Percentiles rank a stretch among this genome's conserved stretches.
These are phyloP conservation scores for Sequoia sempervirens DNA, from an alignment of 75 land plant genomes.

Conservation along the genomic window DNA sequence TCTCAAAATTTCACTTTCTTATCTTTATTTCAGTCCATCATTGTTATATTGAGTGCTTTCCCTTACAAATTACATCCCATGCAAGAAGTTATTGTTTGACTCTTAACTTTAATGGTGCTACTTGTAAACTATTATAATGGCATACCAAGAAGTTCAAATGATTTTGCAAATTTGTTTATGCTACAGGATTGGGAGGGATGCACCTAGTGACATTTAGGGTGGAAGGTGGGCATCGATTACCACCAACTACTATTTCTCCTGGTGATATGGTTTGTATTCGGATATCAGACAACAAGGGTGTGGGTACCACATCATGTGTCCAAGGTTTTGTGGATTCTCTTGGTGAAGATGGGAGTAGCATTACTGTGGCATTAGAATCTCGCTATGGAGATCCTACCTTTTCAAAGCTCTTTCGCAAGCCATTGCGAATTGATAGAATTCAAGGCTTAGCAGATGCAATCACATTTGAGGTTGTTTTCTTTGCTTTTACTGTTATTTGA, in stretches of 20 bases:
- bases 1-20: background rate
- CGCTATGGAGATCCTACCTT: slow-evolving; percentile 81
- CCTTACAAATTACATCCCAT: background rate
- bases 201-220: slow-evolving; percentile 63
- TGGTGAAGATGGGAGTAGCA: slow-evolving; percentile 68
- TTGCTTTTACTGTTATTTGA: background rate
- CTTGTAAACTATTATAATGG: background rate
- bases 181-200: slow-evolving; percentile 81
- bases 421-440: slow-evolving; percentile 76
- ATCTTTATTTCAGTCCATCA: background rate
- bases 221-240: slow-evolving; percentile 67
- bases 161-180: background rate
- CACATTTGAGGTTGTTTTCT: slow-evolving; percentile 68
- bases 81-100: background rate
- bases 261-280: slow-evolving; percentile 93
- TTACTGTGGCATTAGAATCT: slow-evolving; percentile 76
- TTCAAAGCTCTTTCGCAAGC: slow-evolving; percentile 77
- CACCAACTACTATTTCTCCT: slow-evolving; percentile 87
- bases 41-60: background rate
- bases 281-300: slow-evolving; percentile 56
- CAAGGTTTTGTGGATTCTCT: slow-evolving; percentile 79
- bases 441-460: slow-evolving; percentile 75
- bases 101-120: background rate
- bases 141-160: background rate
- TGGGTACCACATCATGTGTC: slow-evolving; percentile 65